Conservation (phyloP, 495 filamentous ascomycete species). For the Penicillium malachiteum region DNA sequence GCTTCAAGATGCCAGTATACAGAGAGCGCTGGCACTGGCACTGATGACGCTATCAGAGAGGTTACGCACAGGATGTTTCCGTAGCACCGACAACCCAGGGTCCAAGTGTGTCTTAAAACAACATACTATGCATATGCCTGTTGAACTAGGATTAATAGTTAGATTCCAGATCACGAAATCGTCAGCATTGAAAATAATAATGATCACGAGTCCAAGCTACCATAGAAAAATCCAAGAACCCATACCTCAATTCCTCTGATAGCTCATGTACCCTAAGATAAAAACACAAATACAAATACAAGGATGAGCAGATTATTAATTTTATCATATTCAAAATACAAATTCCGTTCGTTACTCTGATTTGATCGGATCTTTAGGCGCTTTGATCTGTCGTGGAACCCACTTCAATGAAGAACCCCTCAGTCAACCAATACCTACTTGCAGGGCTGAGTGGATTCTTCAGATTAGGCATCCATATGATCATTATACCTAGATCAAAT, state of each 20-base stretch:
- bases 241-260: background rate
- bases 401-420: background rate
- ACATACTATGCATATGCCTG: background rate
- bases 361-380: slow-evolving; percentile 3
- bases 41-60: background rate
- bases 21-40: background rate
- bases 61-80: slow-evolving; percentile 3
- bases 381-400: background rate
- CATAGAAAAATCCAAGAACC: background rate
- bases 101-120: slow-evolving; percentile 10
- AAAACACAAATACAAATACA: background rate
- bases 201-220: background rate
- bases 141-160: slow-evolving; percentile 2
- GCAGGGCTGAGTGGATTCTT: background rate
- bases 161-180: background rate
- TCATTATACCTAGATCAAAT: background rate
- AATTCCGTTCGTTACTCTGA: background rate
- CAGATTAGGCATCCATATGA: background rate
- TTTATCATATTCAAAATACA: background rate
- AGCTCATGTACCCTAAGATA: background rate
- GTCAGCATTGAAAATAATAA: too few relatives aligned
- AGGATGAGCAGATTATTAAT: background rate
- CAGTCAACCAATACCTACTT: background rate
- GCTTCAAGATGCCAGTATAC: background rate
- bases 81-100: slow-evolving; percentile 23